Conservation (phyloP, 257 asterid species). For the Buddleja alternifolia region DNA sequence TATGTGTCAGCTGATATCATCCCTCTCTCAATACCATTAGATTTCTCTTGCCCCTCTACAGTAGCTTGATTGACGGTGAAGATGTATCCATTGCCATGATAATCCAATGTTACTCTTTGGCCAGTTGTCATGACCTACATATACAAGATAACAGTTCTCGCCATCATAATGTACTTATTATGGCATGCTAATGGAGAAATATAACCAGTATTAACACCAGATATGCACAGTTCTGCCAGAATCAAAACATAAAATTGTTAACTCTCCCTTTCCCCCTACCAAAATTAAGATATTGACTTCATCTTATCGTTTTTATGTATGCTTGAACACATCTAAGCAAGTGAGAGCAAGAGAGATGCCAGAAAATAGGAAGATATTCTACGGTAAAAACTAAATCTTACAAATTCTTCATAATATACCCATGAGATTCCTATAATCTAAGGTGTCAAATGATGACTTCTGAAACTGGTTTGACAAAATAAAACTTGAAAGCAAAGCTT, state of each 20-base stretch:
- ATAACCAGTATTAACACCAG: constrained; percentile 19
- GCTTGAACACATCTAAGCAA: neutral
- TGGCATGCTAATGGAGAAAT: neutral
- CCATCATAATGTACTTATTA: neutral
- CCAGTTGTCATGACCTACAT: constrained; percentile 88
- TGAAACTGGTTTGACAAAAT: constrained; percentile 1
- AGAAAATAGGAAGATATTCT: constrained; percentile 10
- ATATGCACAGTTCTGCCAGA: neutral
- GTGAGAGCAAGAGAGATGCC: constrained; percentile 21
- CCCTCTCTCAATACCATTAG: constrained; percentile 74
- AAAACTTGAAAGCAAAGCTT: neutral
- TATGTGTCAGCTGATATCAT: constrained; percentile 82
- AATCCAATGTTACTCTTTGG: constrained; percentile 86
- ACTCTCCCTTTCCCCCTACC: neutral
- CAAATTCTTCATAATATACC: constrained; percentile 13
- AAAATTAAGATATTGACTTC: neutral
- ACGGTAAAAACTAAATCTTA: constrained; percentile 16
- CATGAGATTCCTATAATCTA: constrained; percentile 11
- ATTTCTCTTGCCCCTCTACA: constrained; percentile 69
- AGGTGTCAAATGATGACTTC: constrained; percentile 15
- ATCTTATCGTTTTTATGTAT: neutral
- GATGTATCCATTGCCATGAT: constrained; percentile 78
- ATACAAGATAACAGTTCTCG: constrained; percentile 12
- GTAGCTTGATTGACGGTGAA: constrained; percentile 89
- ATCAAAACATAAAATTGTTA: neutral